These are phyloP conservation scores for Rosa persica DNA, from an alignment of 306 rosid species.

Conservation along the genomic window DNA sequence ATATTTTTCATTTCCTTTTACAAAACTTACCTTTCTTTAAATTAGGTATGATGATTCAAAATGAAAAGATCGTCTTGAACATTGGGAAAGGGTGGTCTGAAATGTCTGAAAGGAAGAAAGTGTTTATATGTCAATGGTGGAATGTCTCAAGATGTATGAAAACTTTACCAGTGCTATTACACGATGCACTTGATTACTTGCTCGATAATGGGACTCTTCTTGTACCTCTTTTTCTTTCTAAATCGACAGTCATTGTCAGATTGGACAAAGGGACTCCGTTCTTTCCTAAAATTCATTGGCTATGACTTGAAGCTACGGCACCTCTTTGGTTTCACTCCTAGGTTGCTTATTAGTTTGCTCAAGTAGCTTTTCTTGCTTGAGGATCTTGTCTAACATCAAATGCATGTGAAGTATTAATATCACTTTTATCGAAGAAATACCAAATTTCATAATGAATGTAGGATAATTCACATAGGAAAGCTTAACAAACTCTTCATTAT, in stretches of 20 bases:
- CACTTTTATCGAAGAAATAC: not conserved
- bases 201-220: not conserved
- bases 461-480: not conserved
- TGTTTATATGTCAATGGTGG: not conserved
- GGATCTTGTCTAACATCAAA: not conserved
- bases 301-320: conserved; percentile 10
- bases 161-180: not conserved
- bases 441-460: too few species aligned
- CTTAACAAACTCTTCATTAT: not conserved
- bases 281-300: not conserved
- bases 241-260: not conserved
- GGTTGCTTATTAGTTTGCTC: not conserved
- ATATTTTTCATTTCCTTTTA: not conserved
- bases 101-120: not conserved
- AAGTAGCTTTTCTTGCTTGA: not conserved
- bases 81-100: not conserved
- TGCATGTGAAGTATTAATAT: too few species aligned
- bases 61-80: not conserved
- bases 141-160: not conserved
- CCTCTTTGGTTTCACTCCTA: not conserved
- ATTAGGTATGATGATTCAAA: not conserved
- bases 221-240: not conserved
- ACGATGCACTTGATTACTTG: not conserved
- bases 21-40: not conserved
- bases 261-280: not conserved